Base-by-base conservation (phyloP, 1,284 basidiomycete species). In the Apiotrichum brassicae region DNA sequence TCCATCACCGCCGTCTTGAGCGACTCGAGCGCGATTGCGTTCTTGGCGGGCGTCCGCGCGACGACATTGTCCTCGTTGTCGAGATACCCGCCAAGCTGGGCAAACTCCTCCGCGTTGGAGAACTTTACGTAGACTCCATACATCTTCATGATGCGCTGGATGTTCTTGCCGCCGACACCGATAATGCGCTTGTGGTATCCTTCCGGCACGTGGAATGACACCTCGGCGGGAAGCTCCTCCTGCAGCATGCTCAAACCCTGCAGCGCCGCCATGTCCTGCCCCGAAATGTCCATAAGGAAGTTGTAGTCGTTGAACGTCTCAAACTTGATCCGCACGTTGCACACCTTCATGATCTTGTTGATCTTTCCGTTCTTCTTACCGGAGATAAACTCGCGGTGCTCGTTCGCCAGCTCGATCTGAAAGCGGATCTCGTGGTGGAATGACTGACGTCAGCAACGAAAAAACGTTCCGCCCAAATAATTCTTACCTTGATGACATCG, bases 111-210 rank as follows among this genome's bases (percentile, higher is more conserved):
- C 6, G 92, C 91, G 71, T 97, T 98, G 36, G 90, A 93, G 68
- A 98, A 98, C 76, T 98, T 98, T 75, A 99, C 95, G 75, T 97
- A 98, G 23, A 97, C 94, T 26, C 94, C 94, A 65, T 87, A 97
- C 73, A 95, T 93, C 77, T 97, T 97, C 94, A 99, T 99, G 73
- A 98, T 98, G 54, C 91, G 83, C 54, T 98, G 94, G 53, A 99
- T 98, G 74, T 94, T 98, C 67, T 93, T 87, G 26, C 94, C 94
- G 37, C 92, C 94, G 23, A 97, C 94, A 54, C 94, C 94, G 61
- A 99, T 99, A 71, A 98, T 98, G 56, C 95, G 87, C 76, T 98
- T 98, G 77, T 98, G 94, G 72, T 97, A 98, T 43, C 84, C 83
- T 74, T 99, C 94, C 20, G 95, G 94, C 8, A 98, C 92, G 74